phyloP scores from a whole-genome alignment of 164 flowering plant species.

The Echeveria elegans region DNA sequence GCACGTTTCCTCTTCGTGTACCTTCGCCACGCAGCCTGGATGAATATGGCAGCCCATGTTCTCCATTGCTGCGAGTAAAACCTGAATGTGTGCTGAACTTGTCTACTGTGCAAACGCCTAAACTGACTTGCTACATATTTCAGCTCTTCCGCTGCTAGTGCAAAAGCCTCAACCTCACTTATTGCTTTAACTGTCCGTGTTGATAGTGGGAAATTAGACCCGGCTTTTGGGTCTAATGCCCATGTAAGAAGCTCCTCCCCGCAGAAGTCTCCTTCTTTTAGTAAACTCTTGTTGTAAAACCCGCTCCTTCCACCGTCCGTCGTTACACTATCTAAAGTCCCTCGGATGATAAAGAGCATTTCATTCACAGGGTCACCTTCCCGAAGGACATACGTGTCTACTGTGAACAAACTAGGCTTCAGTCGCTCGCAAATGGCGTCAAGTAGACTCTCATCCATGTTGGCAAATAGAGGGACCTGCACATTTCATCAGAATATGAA shows the following conservation, averaged over 20 bases:
- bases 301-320: conserved; percentile 63
- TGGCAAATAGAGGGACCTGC: conserved; percentile 59
- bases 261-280: conserved; percentile 48
- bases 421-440: conserved; percentile 60
- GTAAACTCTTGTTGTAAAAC: conserved; percentile 37
- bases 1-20: conserved; percentile 26
- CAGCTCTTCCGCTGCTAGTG: conserved; percentile 44
- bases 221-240: conserved; percentile 56
- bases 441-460: conserved; percentile 56
- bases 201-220: conserved; percentile 37
- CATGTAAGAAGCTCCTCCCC: conserved; percentile 59
- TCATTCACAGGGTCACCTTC: conserved; percentile 65
- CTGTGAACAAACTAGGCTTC: conserved; percentile 50
- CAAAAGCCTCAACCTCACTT: conserved; percentile 52
- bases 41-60: conserved; percentile 56
- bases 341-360: conserved; percentile 59
- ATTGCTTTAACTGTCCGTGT: conserved; percentile 44
- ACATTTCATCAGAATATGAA: conserved; percentile 5
- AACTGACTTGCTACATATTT: conserved; percentile 48
- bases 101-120: conserved; percentile 45
- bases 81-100: conserved; percentile 51
- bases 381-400: conserved; percentile 32
- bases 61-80: conserved; percentile 63
- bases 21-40: conserved; percentile 56
- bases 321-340: conserved; percentile 51